A percentile compares a stretch with the other conserved stretches of the same genome.
Evolutionary conservation across 768 basidiomycete species (phyloP).

Genomic region (Phanerochaete carnosa): DNA sequence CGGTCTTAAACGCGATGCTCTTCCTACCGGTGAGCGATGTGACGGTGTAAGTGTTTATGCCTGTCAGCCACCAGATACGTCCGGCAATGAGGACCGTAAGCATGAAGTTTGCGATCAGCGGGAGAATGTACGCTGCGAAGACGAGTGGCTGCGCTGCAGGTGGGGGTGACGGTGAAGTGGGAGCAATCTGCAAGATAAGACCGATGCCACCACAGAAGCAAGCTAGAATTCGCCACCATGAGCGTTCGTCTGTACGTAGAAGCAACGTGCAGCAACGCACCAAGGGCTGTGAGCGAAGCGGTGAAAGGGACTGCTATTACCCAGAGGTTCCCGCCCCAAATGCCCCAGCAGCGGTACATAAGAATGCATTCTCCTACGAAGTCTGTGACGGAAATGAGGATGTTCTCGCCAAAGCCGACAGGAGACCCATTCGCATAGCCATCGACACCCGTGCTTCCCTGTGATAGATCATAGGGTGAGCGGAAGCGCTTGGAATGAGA

Average conservation of each 20-base stretch:
- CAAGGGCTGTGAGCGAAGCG: conserved; percentile 29
- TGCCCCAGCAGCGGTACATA: conserved; percentile 40
- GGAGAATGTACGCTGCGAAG: conserved; percentile 34
- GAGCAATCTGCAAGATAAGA: conserved; percentile 27
- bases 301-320: conserved; percentile 33
- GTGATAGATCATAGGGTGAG: neutral
- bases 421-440: conserved; percentile 29
- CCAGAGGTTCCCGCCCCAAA: conserved; percentile 35
- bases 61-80: conserved; percentile 25
- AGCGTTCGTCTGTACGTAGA: conserved; percentile 13
- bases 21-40: neutral
- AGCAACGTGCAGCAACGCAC: conserved; percentile 21
- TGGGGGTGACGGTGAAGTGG: conserved; percentile 32
- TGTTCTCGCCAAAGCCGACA: conserved; percentile 30
- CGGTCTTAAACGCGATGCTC: neutral
- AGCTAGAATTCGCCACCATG: neutral
- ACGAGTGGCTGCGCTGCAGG: conserved; percentile 31
- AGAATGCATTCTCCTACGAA: conserved; percentile 34
- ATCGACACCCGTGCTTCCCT: conserved; percentile 26
- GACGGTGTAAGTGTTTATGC: neutral
- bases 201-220: neutral
- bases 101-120: conserved; percentile 39
- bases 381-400: conserved; percentile 34
- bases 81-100: conserved; percentile 38
- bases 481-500: no score